phyloP scores from a whole-genome alignment of 2,329 filamentous ascomycete genomes.

The Penicillium sp. region DNA sequence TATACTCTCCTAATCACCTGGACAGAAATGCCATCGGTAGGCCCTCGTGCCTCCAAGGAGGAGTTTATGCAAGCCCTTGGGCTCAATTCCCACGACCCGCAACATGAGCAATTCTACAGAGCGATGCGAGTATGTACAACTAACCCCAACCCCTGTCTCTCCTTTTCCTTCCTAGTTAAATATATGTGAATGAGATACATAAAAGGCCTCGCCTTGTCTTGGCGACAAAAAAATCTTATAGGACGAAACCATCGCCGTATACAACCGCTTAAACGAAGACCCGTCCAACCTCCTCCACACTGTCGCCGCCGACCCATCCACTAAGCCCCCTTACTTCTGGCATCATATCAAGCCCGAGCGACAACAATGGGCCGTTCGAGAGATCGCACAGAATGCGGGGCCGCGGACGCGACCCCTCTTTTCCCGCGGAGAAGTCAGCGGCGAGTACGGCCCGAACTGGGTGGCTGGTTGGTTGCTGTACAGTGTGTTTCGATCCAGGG shows the following conservation, averaged over 20 bases:
- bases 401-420: slow-evolving; percentile 46
- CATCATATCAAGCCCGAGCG: slow-evolving; percentile 51
- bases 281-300: slow-evolving; percentile 47
- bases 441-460: slow-evolving; percentile 54
- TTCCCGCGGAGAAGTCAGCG: slow-evolving; percentile 45
- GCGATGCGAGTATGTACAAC: slow-evolving; percentile 48
- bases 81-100: slow-evolving; percentile 45
- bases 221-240: slow-evolving; percentile 22
- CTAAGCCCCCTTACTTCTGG: slow-evolving; percentile 52
- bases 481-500: slow-evolving; percentile 53
- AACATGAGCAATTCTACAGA: slow-evolving; percentile 50
- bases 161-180: not conserved
- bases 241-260: slow-evolving; percentile 52
- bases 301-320: slow-evolving; percentile 42
- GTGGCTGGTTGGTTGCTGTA: slow-evolving; percentile 53
- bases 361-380: slow-evolving; percentile 48
- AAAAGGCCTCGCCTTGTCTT: not conserved
- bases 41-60: slow-evolving; percentile 51
- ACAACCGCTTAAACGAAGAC: slow-evolving; percentile 48
- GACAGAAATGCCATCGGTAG: slow-evolving; percentile 39
- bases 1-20: not conserved
- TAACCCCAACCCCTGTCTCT: not conserved
- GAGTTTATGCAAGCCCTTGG: slow-evolving; percentile 53
- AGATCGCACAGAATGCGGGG: slow-evolving; percentile 48
- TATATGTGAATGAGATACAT: not conserved